Evolutionary conservation across 371 early-diverging fungal genomes (phyloP).

Genomic region (Circinella minor): DNA sequence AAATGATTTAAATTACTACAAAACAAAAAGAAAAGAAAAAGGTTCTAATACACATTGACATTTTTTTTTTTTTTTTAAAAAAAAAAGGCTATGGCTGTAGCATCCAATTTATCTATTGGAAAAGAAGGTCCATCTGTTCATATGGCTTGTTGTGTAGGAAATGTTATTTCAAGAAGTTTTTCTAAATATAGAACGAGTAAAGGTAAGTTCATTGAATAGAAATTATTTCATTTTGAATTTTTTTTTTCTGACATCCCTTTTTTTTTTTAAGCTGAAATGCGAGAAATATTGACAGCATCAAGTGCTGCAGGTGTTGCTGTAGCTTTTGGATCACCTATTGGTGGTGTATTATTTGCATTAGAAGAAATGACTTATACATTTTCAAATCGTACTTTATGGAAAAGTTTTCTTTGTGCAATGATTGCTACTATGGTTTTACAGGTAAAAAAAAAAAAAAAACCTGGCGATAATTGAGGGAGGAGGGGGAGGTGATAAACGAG

Average conservation of each 20-base stretch:
- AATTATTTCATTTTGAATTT: no score
- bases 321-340: conserved; percentile 59
- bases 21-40: no score
- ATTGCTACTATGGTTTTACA: conserved; percentile 91
- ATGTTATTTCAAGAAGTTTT: conserved; percentile 85
- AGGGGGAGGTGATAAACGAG: no score
- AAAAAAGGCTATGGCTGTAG: conserved; percentile 76
- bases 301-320: conserved; percentile 83
- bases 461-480: not conserved
- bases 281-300: conserved; percentile 93
- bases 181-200: conserved; percentile 84
- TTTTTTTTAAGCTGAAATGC: conserved; percentile 65
- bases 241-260: no score
- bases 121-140: conserved; percentile 97
- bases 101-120: conserved; percentile 89
- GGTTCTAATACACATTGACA: no score
- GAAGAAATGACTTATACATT: conserved; percentile 97
- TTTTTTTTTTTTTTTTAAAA: no score
- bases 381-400: conserved; percentile 93
- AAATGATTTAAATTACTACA: no score
- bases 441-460: conserved; percentile 33
- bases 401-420: conserved; percentile 92
- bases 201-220: no score
- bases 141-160: conserved; percentile 91
- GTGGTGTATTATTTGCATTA: conserved; percentile 95